Evolutionary conservation across 163 green algal species (phyloP), one percentile per base, ranked within the genome.

Genomic region (Chlamydomonas reinhardtii): DNA sequence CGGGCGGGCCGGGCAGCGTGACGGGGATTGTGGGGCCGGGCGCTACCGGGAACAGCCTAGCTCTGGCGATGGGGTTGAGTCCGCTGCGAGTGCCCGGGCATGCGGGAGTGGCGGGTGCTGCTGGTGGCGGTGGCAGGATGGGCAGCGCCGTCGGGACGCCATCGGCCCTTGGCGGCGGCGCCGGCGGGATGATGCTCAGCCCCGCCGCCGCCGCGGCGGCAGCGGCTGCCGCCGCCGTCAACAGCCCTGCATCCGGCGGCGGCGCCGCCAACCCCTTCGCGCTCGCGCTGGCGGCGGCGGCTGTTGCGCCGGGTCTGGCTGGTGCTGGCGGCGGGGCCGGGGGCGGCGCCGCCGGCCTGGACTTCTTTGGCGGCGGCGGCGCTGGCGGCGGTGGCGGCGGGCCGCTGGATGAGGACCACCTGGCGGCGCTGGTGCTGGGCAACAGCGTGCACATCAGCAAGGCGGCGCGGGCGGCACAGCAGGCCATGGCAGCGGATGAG

Each of bases 371-470:
- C 34, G 69, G 69, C 32, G 35, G 34, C 20, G 20, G 3, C 34
- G 68, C 52, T 27, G 68, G 14, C 16, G 76, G 39, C 76, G 76
- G 39, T 20, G 52, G 14, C 5, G 78, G 66, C 64, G 79, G 68
- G 3, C 48, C 68, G 0, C 22, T 82, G 61, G 75, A 43, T 25
- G 73, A 88, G 82, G 82, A 88, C 61, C 72, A 88, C 31, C 48
- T 88, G 39, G 82, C 82, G 27, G 82, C 72, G n/a, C 70, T 88
- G 61, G 73, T 88, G 43, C 61, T 88, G 61, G 82, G 82, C 6
- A 88, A 75, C 43, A 73, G 43, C 59, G 81, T 87, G 27, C 81
- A 87, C 59, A 87, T 87, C 56, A 80, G 70, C 59, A 87, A 87
- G 71, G 81, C 70, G n/a, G 79, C 79, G 22, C 32, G 79, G 32